Evolutionary conservation across 495 filamentous ascomycete genomes (phyloP).

Genomic region (Penicillium parvum): DNA sequence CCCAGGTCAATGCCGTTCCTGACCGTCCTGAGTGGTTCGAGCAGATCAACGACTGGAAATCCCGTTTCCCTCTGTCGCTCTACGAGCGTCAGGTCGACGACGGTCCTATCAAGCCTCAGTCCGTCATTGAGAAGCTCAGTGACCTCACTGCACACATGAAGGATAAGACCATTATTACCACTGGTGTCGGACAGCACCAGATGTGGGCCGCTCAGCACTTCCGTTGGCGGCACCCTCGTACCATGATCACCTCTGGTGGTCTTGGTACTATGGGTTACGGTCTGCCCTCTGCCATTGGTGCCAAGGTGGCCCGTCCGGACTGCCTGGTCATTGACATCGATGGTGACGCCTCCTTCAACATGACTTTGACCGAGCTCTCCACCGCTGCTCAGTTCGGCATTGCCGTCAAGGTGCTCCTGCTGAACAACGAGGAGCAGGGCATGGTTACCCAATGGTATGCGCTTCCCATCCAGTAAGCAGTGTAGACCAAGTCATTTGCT

Average conservation of each 20-base stretch:
- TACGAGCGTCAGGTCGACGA: conserved; percentile 68
- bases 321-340: conserved; percentile 90
- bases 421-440: conserved; percentile 92
- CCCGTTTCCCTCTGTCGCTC: conserved; percentile 68
- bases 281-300: conserved; percentile 87
- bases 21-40: conserved; percentile 79
- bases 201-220: conserved; percentile 98
- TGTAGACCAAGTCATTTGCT: no score
- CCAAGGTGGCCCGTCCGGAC: conserved; percentile 86
- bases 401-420: conserved; percentile 82
- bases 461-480: not conserved
- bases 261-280: conserved; percentile 95
- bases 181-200: conserved; percentile 94
- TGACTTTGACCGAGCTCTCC: conserved; percentile 89
- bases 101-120: conserved; percentile 85
- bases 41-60: conserved; percentile 87
- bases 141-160: conserved; percentile 70
- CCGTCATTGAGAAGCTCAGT: conserved; percentile 78
- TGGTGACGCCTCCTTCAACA: conserved; percentile 91
- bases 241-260: conserved; percentile 89
- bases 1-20: conserved; percentile 56
- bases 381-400: conserved; percentile 91
- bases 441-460: conserved; percentile 86
- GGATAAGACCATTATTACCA: conserved; percentile 78
- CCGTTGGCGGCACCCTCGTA: conserved; percentile 83